These are phyloP conservation scores for Epichloe festucae DNA, from an alignment of 2,329 filamentous ascomycete species.

Conservation along the genomic window DNA sequence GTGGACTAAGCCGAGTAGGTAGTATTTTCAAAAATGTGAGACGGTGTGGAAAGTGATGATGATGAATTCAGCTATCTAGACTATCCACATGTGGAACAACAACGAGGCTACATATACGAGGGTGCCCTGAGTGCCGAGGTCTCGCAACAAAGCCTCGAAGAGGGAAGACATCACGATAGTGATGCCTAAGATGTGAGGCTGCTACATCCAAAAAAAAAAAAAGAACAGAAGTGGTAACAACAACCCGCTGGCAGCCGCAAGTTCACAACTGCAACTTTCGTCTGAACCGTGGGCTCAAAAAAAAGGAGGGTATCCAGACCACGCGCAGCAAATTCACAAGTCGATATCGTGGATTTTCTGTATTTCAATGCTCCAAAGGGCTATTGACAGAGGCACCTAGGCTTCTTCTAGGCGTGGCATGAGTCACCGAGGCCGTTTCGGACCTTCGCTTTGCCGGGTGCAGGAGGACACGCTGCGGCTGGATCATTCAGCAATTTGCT, in stretches of 20 bases:
- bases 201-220: too few species aligned
- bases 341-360: too few species aligned
- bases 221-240: not conserved
- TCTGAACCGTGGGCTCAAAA: not conserved
- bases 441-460: not conserved
- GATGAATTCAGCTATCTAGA: too few species aligned
- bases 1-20: not conserved
- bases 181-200: too few species aligned
- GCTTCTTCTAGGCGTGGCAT: not conserved
- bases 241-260: too few species aligned
- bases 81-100: too few species aligned
- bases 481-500: not conserved
- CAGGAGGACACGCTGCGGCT: not conserved
- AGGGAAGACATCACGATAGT: too few species aligned
- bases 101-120: too few species aligned
- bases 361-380: not conserved
- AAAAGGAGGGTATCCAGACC: not conserved
- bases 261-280: not conserved
- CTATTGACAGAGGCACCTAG: not conserved
- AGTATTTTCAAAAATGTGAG: not conserved
- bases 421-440: not conserved
- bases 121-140: too few species aligned
- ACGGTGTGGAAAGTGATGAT: too few species aligned
- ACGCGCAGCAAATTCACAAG: too few species aligned
- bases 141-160: too few species aligned